Evolutionary conservation across 768 basidiomycete genomes (phyloP).

Genomic region (Coprinellus aureogranulatus): DNA sequence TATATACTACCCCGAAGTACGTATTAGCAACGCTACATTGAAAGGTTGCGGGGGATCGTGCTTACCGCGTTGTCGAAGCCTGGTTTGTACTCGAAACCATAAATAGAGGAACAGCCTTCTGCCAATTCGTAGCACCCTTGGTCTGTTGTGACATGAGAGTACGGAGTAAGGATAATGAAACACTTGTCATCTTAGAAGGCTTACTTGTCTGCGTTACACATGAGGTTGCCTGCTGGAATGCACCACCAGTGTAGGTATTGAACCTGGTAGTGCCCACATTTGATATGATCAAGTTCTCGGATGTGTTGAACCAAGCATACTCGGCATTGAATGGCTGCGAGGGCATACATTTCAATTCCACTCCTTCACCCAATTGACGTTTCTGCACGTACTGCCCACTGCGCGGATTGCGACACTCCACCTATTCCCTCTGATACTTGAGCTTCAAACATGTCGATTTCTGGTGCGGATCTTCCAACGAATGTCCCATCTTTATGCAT

Average conservation of each 20-base stretch:
- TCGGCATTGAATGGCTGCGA: slow-evolving; percentile 70
- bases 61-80: slow-evolving; percentile 31
- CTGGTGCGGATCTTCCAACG: slow-evolving; percentile 80
- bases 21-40: neutral
- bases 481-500: slow-evolving; percentile 72
- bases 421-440: slow-evolving; percentile 43
- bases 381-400: slow-evolving; percentile 62
- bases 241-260: slow-evolving; percentile 73
- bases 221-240: slow-evolving; percentile 82
- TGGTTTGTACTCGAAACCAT: slow-evolving; percentile 81
- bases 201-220: slow-evolving; percentile 59
- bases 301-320: slow-evolving; percentile 69
- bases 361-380: slow-evolving; percentile 2
- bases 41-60: neutral
- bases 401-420: slow-evolving; percentile 80
- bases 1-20: slow-evolving; percentile 65
- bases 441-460: slow-evolving; percentile 90
- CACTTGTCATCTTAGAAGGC: slow-evolving; percentile 9
- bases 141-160: slow-evolving; percentile 35
- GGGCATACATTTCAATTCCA: neutral
- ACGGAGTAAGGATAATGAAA: neutral
- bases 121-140: slow-evolving; percentile 65
- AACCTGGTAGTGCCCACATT: slow-evolving; percentile 49
- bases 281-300: slow-evolving; percentile 54
- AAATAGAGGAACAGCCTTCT: slow-evolving; percentile 58